Base-by-base conservation (phyloP, 768 basidiomycete species). In the Boletellus ananas region DNA sequence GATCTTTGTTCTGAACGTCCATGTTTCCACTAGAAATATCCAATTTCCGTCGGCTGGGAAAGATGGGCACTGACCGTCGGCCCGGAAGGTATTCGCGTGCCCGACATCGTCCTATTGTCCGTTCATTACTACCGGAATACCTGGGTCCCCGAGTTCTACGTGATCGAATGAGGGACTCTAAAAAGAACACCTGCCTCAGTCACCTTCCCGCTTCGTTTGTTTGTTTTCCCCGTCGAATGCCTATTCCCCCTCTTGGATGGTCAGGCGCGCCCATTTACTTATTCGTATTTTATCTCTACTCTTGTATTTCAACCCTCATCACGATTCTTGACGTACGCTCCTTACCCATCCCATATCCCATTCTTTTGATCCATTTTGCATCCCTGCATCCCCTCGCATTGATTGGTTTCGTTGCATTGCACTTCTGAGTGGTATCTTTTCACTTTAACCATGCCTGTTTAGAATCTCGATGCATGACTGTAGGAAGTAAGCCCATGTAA, bases 121-220 rank as follows among this genome's bases (percentile, higher is more conserved):
- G 27, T 59, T 3, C 66, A 66, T 46, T 61, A 65, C 41, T 67
- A 67, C 42, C 47, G 50, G n/a, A 58, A 54, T n/a, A 34, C 51
- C 6, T 66, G 65, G 65, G 40, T 66, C 3, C 65, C 65, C 27
- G 65, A 66, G 33, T 35, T 66, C 45, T 65, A 67, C 35, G 57
- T 66, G 51, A 52, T 61, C 3, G 52, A 56, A 34, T 63, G 53
- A 62, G 38, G 52, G 40, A 10, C 20, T 6, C n/a, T n/a, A n/a
- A n/a, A 9, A 9, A 3, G 18, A 14, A 25, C 17, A 5, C 23
- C 12, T n/a, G 20, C 27, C 7, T 7, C 23, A 23, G 0, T 38
- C 14, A 17, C 29, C 12, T 23, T 23, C 23, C 23, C 23, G 23
- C 23, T 23, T 23, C 6, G 23, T 9, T 20, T 20, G 7, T 23